Base-by-base conservation (phyloP, 805 yeast species). In the Tetrapisispora iriomotensis region DNA sequence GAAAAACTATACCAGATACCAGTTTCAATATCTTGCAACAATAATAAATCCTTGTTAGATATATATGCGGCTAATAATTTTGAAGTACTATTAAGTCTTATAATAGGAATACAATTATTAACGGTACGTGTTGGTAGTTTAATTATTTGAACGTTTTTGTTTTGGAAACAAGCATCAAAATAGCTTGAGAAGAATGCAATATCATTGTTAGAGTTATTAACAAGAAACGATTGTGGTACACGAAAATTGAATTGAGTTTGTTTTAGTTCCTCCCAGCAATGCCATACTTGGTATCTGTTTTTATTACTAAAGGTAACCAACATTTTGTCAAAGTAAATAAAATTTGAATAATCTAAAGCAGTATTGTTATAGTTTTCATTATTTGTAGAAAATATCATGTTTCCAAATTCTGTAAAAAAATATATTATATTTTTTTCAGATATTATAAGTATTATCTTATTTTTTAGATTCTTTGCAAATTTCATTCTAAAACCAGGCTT, bases 101-200 rank as follows among this genome's bases (percentile, higher is more conserved):
- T 37, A 9, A 45, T 39, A 2, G 59, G 37, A 12, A 54, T 42
- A 33, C 47, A 46, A 35, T 61, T 61, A 32, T 61, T 61, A 17
- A 51, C 38, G 2, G 61, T 55, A 29, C 50, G 50, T 9, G 64
- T 56, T 3, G 64, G 64, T 9, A 61, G 37, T 36, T 50, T 56
- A 4, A 54, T 42, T 13, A 47, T 42, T 24, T 55, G 55, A 13
- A 54, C 44, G 8, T 34, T 39, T 29, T 52, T 53, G 19, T 45
- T 46, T 19, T 44, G 45, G 10, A 41, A 18, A 3, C 47, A 43
- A 6, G 54, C 29, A 29, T 54, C 60, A 12, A 42, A 42, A 15
- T 46, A 38, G 8, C 59, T 56, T 2, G 60, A 56, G 40, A 53
- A 56, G 10, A 55, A 29, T 29, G 56, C 40, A 26, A 59, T 47